Percentiles rank a stretch among this genome's conserved stretches.
These are phyloP conservation scores for Yamadazyma songkhlaensis DNA, from an alignment of 1,139 yeast genomes.

Conservation along the genomic window DNA sequence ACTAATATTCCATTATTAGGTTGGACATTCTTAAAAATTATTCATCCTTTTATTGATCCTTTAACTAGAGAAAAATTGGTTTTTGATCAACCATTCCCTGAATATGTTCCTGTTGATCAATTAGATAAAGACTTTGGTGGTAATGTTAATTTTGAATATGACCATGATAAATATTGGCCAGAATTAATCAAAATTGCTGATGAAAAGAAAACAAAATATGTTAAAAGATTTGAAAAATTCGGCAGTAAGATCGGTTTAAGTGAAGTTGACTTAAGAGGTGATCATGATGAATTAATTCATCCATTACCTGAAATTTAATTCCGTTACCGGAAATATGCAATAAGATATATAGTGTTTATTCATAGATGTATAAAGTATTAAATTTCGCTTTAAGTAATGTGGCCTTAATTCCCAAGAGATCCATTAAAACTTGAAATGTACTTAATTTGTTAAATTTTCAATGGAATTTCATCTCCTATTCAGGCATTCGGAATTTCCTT, in stretches of 20 bases:
- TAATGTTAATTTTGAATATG: slow-evolving; percentile 38
- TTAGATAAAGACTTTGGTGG: slow-evolving; percentile 49
- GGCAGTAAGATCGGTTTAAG: slow-evolving; percentile 44
- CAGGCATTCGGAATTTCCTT: too few relatives aligned
- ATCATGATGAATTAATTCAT: slow-evolving; percentile 35
- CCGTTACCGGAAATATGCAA: not conserved
- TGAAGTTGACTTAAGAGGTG: slow-evolving; percentile 75
- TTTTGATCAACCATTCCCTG: slow-evolving; percentile 46
- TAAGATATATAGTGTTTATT: not conserved
- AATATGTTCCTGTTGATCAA: slow-evolving; percentile 45
- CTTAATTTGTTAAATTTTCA: too few relatives aligned
- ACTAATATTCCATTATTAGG: slow-evolving; percentile 50
- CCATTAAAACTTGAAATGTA: too few relatives aligned
- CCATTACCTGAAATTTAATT: slow-evolving; percentile 29
- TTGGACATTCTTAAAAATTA: slow-evolving; percentile 45
- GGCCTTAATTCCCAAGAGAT: too few relatives aligned
- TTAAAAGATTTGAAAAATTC: slow-evolving; percentile 36
- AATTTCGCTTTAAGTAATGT: not conserved
- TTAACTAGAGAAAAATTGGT: slow-evolving; percentile 49
- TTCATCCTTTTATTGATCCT: slow-evolving; percentile 50
- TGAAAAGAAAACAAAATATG: slow-evolving; percentile 31
- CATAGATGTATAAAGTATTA: slow-evolving; percentile 3
- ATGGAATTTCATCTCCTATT: too few relatives aligned
- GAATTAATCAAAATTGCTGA: slow-evolving; percentile 41
- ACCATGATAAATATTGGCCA: slow-evolving; percentile 44